These are phyloP conservation scores for Penicillium ucsense DNA, from an alignment of 495 filamentous ascomycete species.

Conservation along the genomic window DNA sequence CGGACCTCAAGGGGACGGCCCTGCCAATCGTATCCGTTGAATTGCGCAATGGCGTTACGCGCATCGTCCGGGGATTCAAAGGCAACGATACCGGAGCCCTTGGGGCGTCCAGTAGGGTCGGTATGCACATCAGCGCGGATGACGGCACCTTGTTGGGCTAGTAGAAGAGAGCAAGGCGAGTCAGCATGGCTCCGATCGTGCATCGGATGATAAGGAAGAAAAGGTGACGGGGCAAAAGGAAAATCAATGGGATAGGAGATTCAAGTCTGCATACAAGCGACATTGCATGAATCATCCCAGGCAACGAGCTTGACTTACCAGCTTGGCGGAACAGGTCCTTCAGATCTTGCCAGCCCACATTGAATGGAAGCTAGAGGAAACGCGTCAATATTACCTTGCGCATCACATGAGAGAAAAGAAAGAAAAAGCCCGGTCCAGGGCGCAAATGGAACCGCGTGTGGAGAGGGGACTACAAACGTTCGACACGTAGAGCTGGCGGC, in stretches of 20 bases:
- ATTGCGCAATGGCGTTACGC: slow-evolving; percentile 88
- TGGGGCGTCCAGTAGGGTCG: slow-evolving; percentile 85
- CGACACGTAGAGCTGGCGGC: slow-evolving; percentile 89
- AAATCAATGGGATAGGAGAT: background rate
- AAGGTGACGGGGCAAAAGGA: slow-evolving; percentile 7
- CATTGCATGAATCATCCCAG: background rate
- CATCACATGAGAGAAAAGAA: slow-evolving; percentile 11
- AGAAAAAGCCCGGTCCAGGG: no score
- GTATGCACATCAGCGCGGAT: slow-evolving; percentile 94
- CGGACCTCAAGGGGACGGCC: slow-evolving; percentile 87
- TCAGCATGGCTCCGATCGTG: slow-evolving; percentile 7
- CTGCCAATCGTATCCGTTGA: slow-evolving; percentile 99
- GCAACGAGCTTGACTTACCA: slow-evolving; percentile 49
- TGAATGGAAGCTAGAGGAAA: slow-evolving; percentile 79
- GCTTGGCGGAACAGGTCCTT: slow-evolving; percentile 99
- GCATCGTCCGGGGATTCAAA: slow-evolving; percentile 93
- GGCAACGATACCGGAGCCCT: slow-evolving; percentile 90
- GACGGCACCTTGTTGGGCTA: slow-evolving; percentile 65
- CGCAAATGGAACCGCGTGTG: no score
- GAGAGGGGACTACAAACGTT: slow-evolving; percentile 69
- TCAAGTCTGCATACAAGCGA: no score
- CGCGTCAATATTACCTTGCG: slow-evolving; percentile 13
- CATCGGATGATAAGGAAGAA: background rate
- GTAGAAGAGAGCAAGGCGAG: slow-evolving; percentile 30
- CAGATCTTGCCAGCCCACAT: slow-evolving; percentile 96